These are phyloP conservation scores for Dactylellina haptotyla DNA, from an alignment of 2,329 filamentous ascomycete genomes.

Conservation along the genomic window DNA sequence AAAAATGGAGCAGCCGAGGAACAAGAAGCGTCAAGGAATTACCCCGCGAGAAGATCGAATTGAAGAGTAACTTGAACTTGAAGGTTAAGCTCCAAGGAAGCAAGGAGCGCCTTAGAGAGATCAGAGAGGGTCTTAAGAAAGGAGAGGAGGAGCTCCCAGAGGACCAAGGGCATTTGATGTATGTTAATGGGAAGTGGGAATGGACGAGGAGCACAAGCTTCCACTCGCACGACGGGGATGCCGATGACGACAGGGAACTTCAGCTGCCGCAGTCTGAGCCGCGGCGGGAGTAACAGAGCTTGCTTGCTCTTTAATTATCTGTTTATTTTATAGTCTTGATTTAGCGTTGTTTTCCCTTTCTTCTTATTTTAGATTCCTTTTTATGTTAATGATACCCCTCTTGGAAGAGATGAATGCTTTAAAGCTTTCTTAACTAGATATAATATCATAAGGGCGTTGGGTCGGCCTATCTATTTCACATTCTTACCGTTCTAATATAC, in stretches of 20 bases:
- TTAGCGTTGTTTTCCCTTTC: constrained; percentile 12
- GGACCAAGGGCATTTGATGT: constrained; percentile 44
- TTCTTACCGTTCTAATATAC: no score
- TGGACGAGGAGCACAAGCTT: constrained; percentile 47
- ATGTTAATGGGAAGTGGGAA: constrained; percentile 50
- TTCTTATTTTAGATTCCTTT: constrained; percentile 12
- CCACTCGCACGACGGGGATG: constrained; percentile 27
- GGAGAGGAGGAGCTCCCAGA: constrained; percentile 19
- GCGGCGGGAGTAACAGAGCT: constrained; percentile 1
- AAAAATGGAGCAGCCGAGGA: constrained; percentile 22
- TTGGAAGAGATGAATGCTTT: neutral
- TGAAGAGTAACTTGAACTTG: constrained; percentile 28
- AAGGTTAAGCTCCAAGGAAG: constrained; percentile 38
- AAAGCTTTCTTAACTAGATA: no score
- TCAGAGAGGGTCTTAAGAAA: constrained; percentile 35
- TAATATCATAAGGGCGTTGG: no score
- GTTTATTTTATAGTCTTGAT: constrained; percentile 3
- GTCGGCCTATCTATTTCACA: no score
- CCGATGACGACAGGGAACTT: constrained; percentile 1
- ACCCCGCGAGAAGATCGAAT: constrained; percentile 17
- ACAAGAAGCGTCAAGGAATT: constrained; percentile 27
- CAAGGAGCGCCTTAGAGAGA: constrained; percentile 42
- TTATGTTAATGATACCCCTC: constrained; percentile 12
- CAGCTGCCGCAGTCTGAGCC: neutral
- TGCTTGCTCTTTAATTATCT: constrained; percentile 10